phyloP scores from a whole-genome alignment of 2,329 filamentous ascomycete species.

The Huntiella moniliformis region DNA sequence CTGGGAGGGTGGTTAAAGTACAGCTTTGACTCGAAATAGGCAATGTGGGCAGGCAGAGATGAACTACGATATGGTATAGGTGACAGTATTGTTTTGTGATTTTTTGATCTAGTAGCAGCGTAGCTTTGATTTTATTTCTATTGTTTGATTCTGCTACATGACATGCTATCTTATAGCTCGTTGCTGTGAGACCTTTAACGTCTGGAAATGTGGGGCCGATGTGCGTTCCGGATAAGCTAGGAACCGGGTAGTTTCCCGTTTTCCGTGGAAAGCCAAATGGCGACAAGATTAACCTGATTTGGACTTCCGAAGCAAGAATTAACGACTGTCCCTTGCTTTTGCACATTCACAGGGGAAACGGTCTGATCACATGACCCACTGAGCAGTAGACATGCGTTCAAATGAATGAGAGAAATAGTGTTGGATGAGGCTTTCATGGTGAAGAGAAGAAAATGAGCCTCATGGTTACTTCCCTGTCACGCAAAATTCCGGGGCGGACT shows the following conservation, averaged over 20 bases:
- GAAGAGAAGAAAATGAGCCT: no score
- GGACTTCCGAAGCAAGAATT: no score
- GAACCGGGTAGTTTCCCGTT: slow-evolving; percentile 1
- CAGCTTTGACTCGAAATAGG: slow-evolving; percentile 30
- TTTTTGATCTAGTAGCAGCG: slow-evolving; percentile 1
- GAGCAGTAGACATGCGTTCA: no score
- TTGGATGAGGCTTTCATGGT: no score
- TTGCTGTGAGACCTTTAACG: background rate
- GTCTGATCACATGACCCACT: no score
- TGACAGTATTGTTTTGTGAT: slow-evolving; percentile 1
- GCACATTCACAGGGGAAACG: no score
- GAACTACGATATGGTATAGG: background rate
- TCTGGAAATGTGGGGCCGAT: background rate
- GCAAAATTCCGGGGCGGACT: no score
- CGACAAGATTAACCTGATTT: background rate
- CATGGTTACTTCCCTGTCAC: no score
- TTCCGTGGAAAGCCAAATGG: slow-evolving; percentile 8
- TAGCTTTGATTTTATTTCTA: background rate
- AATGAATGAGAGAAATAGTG: no score
- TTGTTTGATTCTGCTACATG: background rate
- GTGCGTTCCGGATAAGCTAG: background rate
- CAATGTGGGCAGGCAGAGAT: background rate
- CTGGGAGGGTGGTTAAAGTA: slow-evolving; percentile 50
- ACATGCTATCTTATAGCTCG: background rate
- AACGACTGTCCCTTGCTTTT: no score